Conservation (phyloP, 2,329 filamentous ascomycete species). For the Fusarium continuum region DNA sequence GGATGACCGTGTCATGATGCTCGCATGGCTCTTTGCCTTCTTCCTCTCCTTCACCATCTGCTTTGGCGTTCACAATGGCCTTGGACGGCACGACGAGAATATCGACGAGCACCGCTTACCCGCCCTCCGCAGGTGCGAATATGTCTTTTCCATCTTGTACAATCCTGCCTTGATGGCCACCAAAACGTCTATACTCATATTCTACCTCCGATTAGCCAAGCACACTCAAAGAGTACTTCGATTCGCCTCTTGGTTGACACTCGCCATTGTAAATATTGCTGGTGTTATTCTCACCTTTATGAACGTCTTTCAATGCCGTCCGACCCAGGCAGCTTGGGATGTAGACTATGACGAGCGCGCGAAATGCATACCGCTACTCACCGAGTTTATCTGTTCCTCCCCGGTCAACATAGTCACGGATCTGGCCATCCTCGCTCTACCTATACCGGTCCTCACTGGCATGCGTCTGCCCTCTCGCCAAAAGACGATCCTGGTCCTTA, state of each 20-base stretch:
- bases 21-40: slow-evolving; percentile 79
- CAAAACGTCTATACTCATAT: slow-evolving; percentile 91
- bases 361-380: slow-evolving; percentile 65
- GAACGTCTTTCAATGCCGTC: slow-evolving; percentile 87
- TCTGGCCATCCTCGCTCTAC: slow-evolving; percentile 84
- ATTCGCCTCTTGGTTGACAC: slow-evolving; percentile 81
- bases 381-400: slow-evolving; percentile 76
- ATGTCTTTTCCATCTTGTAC: slow-evolving; percentile 72
- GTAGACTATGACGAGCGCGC: slow-evolving; percentile 46
- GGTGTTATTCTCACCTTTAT: slow-evolving; percentile 83
- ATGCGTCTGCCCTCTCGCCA: slow-evolving; percentile 87
- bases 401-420: slow-evolving; percentile 94
- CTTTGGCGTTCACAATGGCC: slow-evolving; percentile 68
- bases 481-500: slow-evolving; percentile 86
- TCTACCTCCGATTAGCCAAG: slow-evolving; percentile 85
- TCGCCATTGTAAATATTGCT: slow-evolving; percentile 80
- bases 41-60: slow-evolving; percentile 74
- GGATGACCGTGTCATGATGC: slow-evolving; percentile 84
- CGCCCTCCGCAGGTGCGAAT: slow-evolving; percentile 67
- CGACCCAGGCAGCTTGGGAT: slow-evolving; percentile 75
- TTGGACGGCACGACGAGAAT: slow-evolving; percentile 73
- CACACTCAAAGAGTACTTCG: slow-evolving; percentile 80
- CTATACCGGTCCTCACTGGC: slow-evolving; percentile 85
- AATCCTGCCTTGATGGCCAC: slow-evolving; percentile 91
- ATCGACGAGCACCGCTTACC: slow-evolving; percentile 61